phyloP scores from a whole-genome alignment of 1,284 basidiomycete genomes.

The Amanita bisporigera region DNA sequence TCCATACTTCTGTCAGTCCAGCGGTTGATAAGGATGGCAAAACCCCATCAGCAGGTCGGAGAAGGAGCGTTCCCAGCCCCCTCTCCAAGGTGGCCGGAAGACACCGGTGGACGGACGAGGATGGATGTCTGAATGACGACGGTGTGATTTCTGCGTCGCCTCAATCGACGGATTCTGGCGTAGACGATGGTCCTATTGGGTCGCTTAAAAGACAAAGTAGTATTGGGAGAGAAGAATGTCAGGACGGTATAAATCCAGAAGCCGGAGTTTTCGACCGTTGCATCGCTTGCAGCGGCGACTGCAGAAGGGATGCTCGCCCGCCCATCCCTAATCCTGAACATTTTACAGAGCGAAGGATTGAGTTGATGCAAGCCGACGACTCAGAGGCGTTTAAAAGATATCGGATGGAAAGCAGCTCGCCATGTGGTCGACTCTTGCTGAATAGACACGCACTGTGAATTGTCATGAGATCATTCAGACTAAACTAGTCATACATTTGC shows the following conservation, averaged over 20 bases:
- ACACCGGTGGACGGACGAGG: constrained; percentile 57
- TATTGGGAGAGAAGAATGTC: constrained; percentile 27
- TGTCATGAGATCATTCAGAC: background rate
- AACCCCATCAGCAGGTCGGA: constrained; percentile 58
- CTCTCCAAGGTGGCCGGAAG: constrained; percentile 60
- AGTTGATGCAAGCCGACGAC: constrained; percentile 59
- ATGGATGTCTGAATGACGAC: constrained; percentile 40
- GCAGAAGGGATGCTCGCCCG: constrained; percentile 34
- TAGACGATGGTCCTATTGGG: background rate
- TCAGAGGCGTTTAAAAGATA: constrained; percentile 51
- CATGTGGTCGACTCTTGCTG: constrained; percentile 64
- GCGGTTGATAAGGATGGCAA: constrained; percentile 23
- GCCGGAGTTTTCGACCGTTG: constrained; percentile 66
- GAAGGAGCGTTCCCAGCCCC: constrained; percentile 76
- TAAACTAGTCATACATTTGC: background rate
- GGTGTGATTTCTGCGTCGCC: constrained; percentile 48
- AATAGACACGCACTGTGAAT: constrained; percentile 51
- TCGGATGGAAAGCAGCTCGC: constrained; percentile 61
- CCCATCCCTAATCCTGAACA: constrained; percentile 33
- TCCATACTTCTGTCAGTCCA: constrained; percentile 44
- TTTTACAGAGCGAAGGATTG: constrained; percentile 48
- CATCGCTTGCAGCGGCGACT: constrained; percentile 52
- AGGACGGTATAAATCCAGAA: constrained; percentile 48
- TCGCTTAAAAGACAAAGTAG: background rate
- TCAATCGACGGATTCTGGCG: constrained; percentile 55